Percentiles rank a stretch among this genome's conserved stretches.
phyloP scores from a whole-genome alignment of 2,329 filamentous ascomycete genomes.

The Sclerotinia nivalis region DNA sequence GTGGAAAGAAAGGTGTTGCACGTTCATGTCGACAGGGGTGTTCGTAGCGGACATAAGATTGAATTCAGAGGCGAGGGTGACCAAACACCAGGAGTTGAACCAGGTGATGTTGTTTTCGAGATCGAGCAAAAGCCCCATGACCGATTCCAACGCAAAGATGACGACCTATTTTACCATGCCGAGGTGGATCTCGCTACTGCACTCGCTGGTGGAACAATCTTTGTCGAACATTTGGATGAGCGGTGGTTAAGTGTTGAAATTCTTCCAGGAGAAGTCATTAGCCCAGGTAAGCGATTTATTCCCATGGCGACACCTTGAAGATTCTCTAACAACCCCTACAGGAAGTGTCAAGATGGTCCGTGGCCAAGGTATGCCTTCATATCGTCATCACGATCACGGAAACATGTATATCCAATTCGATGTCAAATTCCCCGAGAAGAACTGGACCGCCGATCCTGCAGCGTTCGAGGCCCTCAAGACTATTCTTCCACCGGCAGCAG shows the following conservation, averaged over 20 bases:
- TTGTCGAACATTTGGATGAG: slow-evolving; percentile 95
- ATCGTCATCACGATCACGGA: slow-evolving; percentile 89
- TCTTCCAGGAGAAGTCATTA: slow-evolving; percentile 89
- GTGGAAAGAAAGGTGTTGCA: slow-evolving; percentile 98
- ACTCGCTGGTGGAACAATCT: slow-evolving; percentile 85
- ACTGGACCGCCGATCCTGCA: slow-evolving; percentile 64
- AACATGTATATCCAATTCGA: slow-evolving; percentile 98
- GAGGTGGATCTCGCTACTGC: slow-evolving; percentile 96
- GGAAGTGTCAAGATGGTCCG: slow-evolving; percentile 91
- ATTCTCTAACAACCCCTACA: slow-evolving; percentile 45
- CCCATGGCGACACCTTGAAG: slow-evolving; percentile 25
- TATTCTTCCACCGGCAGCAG: slow-evolving; percentile 72
- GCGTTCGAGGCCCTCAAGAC: slow-evolving; percentile 79
- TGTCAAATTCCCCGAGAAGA: slow-evolving; percentile 91
- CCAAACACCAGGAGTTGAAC: slow-evolving; percentile 87
- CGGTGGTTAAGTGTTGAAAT: slow-evolving; percentile 95
- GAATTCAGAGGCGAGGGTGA: slow-evolving; percentile 97
- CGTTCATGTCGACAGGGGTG: slow-evolving; percentile 94
- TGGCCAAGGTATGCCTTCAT: slow-evolving; percentile 96
- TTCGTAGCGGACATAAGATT: slow-evolving; percentile 91
- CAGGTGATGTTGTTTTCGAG: slow-evolving; percentile 96
- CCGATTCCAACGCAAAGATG: slow-evolving; percentile 92
- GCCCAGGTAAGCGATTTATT: slow-evolving; percentile 66
- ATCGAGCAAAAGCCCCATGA: slow-evolving; percentile 99
- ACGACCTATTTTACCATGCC: slow-evolving; percentile 92